Evolutionary conservation across 164 flowering plant species (phyloP), one percentile per base, ranked within the genome.

Genomic region (Aristolochia contorta): DNA sequence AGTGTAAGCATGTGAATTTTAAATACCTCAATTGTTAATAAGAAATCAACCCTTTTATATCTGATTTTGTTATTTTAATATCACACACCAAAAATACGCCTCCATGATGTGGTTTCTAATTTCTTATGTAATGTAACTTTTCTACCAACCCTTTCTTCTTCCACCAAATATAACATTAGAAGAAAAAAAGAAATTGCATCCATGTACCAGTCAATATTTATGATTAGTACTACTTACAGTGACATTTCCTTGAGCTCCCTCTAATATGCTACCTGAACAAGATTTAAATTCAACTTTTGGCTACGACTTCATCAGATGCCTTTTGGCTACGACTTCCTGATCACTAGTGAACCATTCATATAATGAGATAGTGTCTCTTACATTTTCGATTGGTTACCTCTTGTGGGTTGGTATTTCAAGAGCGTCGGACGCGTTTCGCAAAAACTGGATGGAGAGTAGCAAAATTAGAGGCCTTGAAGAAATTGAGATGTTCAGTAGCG

Each of bases 261-360:
- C 32, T 64, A 53, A 43, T 62, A 57, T 15, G 22, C 12, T 20
- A 49, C 19, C 21, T 61, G 65, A 12, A 45, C 22, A 22, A 56
- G 50, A 48, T 64, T 68, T 58, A 65, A 72, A 50, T 65, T 67
- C 47, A 69, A 58, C 53, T n/a, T n/a, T 69, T 69, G 2, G 72
- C 73, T 2, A 21, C 50, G 37, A 16, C 6, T 19, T n/a, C n/a
- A n/a, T n/a, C n/a, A n/a, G n/a, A n/a, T n/a, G n/a, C n/a, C n/a
- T n/a, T n/a, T n/a, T n/a, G n/a, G n/a, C n/a, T n/a, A n/a, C n/a
- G n/a, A n/a, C n/a, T n/a, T 18, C 30, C 12, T 60, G n/a, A n/a
- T n/a, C n/a, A n/a, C n/a, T 15, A 21, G n/a, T n/a, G n/a, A n/a
- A 25, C 37, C 14, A 12, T 25, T 30, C 45, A 4, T 60, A 60